Evolutionary conservation across 202 grass and related monocot species (phyloP), one percentile per base, ranked within the genome.

Genomic region (Zoysia matrella): DNA sequence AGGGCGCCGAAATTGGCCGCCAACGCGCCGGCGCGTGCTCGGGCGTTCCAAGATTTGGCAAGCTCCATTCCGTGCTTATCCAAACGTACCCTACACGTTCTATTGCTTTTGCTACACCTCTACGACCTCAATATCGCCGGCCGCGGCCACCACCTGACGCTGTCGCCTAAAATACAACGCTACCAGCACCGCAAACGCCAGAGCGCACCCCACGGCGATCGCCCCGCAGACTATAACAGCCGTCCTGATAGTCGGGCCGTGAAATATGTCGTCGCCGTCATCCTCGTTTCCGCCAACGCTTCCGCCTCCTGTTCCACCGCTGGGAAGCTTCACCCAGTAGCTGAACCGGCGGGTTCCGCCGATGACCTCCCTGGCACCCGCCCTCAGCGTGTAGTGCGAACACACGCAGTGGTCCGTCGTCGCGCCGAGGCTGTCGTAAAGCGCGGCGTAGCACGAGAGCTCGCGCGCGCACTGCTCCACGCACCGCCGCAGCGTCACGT

Each of bases 311-410:
- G 52, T 47, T 2, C 3, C 71, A 11, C 2, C 8, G 0, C 52
- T 87, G 4, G 7, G 22, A 5, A 86, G 18, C 84, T 98, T 93
- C 57, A 91, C 78, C 90, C 84, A 93, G 69, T 88, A 93, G 71
- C 60, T 91, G 60, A 60, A 52, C 52, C 75, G 52, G 8, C 41
- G 72, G 60, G 39, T 75, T 3, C 60, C 72, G 14, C 39, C 73
- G 16, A 70, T 55, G 12, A 83, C 76, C 55, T 98, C 92, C 71
- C 84, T 84, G 4, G 67, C 86, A 3, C 92, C 95, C 1, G 72
- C 88, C 45, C 86, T 78, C 57, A 94, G 46, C 55, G 46, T 70
- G 71, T 89, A 97, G 43, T 76, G 92, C 6, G 41, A 86, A 63
- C 92, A 98, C 52, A 69, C 69, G 67, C 83, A 73, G 2, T 14